These are phyloP conservation scores for Fusarium nanum DNA, from an alignment of 2,329 filamentous ascomycete genomes.

Conservation along the genomic window DNA sequence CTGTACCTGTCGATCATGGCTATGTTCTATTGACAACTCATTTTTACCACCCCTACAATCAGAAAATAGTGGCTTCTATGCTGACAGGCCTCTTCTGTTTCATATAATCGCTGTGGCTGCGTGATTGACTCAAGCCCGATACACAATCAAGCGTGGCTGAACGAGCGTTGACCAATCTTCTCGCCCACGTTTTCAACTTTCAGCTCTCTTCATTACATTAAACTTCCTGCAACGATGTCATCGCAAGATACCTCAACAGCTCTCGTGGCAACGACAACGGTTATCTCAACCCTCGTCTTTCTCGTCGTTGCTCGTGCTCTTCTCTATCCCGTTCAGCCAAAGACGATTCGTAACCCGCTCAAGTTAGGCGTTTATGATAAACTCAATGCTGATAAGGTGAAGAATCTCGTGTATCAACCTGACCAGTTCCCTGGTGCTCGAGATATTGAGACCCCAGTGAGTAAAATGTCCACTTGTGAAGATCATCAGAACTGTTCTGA, in stretches of 20 bases:
- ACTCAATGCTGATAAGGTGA: constrained; percentile 53
- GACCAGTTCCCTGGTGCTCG: constrained; percentile 78
- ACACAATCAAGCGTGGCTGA: constrained; percentile 17
- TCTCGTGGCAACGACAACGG: constrained; percentile 55
- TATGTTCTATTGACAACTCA: background rate
- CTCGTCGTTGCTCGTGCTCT: constrained; percentile 50
- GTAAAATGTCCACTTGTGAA: constrained; percentile 22
- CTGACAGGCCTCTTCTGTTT: background rate
- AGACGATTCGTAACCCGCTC: constrained; percentile 59
- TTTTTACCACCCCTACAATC: background rate
- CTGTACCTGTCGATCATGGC: constrained; percentile 7
- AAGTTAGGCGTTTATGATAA: constrained; percentile 52
- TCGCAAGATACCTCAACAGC: constrained; percentile 40
- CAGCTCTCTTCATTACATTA: background rate
- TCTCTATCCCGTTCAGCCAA: constrained; percentile 56
- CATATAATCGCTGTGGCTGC: constrained; percentile 8
- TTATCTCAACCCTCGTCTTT: constrained; percentile 56
- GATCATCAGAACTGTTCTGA: constrained; percentile 15
- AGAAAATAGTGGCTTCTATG: background rate
- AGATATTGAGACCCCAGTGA: constrained; percentile 75
- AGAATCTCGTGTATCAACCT: constrained; percentile 67
- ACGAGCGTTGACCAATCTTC: constrained; percentile 16
- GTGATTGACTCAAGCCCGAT: constrained; percentile 3
- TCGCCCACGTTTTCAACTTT: constrained; percentile 3
- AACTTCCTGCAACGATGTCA: constrained; percentile 7